Percentiles rank a stretch among this genome's conserved stretches.
Conservation (phyloP, 2,329 filamentous ascomycete genomes). For the Calonectria pseudoreteaudii region DNA sequence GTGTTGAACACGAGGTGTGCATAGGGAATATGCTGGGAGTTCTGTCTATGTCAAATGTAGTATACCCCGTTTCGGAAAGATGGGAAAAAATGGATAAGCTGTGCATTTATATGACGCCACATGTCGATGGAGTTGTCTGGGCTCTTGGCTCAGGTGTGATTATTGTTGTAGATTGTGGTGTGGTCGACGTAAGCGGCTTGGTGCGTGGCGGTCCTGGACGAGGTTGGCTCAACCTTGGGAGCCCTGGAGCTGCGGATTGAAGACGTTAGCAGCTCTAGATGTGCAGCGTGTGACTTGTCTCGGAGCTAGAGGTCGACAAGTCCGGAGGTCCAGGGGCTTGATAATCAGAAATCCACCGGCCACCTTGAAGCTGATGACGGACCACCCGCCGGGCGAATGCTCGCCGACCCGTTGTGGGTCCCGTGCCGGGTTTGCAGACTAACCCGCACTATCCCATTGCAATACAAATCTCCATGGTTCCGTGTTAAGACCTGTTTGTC, state of each 20-base stretch:
- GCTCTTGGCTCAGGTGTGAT: neutral
- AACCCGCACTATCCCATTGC: constrained; percentile 29
- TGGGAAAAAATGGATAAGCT: constrained; percentile 13
- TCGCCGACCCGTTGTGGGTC: neutral
- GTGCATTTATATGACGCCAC: neutral
- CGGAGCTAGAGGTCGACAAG: neutral
- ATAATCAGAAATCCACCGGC: neutral
- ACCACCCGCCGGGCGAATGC: constrained; percentile 12
- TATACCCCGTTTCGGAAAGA: constrained; percentile 27
- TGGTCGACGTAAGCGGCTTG: constrained; percentile 4
- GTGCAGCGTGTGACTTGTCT: neutral
- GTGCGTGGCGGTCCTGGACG: neutral
- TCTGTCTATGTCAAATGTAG: constrained; percentile 27
- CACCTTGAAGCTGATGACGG: neutral
- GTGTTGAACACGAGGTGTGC: constrained; percentile 19
- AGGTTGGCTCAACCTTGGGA: neutral
- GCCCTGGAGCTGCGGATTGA: neutral
- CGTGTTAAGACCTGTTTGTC: constrained; percentile 19
- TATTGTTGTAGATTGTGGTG: neutral
- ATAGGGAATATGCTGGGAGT: constrained; percentile 23
- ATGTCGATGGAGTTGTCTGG: neutral
- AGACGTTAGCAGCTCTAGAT: neutral
- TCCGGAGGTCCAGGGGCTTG: neutral
- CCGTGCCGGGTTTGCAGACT: neutral
- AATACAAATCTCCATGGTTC: accelerated